phyloP scores from a whole-genome alignment of 768 basidiomycete genomes.

The Tylopilus plumbeoviolaceoides region DNA sequence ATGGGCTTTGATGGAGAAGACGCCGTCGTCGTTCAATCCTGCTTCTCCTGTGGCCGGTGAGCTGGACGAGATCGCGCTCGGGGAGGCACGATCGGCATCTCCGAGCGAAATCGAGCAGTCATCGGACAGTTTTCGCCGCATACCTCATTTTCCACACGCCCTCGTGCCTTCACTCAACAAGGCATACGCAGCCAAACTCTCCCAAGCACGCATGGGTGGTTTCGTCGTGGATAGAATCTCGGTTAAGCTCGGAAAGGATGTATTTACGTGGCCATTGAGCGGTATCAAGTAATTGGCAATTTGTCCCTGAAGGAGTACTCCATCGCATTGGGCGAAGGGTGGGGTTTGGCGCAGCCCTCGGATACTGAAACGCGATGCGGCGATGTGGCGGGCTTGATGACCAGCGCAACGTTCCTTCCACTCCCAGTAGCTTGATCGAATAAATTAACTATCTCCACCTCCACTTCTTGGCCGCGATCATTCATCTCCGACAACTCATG shows the following conservation, averaged over 20 bases:
- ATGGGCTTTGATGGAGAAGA: conserved; percentile 67
- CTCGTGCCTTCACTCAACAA: conserved; percentile 49
- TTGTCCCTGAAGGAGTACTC: conserved; percentile 4
- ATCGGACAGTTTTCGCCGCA: conserved; percentile 38
- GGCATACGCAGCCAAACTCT: conserved; percentile 40
- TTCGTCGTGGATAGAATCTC: conserved; percentile 54
- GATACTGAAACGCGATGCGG: conserved; percentile 8
- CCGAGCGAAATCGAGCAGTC: conserved; percentile 6
- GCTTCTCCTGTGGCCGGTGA: conserved; percentile 1
- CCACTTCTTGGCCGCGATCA: conserved; percentile 24
- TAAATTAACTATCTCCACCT: conserved; percentile 53
- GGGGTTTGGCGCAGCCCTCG: conserved; percentile 1
- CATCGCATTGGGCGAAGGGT: conserved; percentile 6
- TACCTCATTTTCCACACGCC: conserved; percentile 47
- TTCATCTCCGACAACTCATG: conserved; percentile 33
- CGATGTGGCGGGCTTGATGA: conserved; percentile 37
- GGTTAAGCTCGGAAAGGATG: conserved; percentile 69
- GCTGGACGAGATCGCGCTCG: conserved; percentile 4
- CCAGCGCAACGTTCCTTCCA: conserved; percentile 66
- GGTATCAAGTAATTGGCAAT: conserved; percentile 13
- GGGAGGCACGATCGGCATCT: conserved; percentile 3
- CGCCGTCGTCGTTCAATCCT: conserved; percentile 3
- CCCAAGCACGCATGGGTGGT: conserved; percentile 39
- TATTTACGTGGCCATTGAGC: conserved; percentile 42
- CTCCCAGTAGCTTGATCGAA: conserved; percentile 74